These are phyloP conservation scores for Epichloe uncinata DNA, from an alignment of 2,329 filamentous ascomycete genomes.

Conservation along the genomic window DNA sequence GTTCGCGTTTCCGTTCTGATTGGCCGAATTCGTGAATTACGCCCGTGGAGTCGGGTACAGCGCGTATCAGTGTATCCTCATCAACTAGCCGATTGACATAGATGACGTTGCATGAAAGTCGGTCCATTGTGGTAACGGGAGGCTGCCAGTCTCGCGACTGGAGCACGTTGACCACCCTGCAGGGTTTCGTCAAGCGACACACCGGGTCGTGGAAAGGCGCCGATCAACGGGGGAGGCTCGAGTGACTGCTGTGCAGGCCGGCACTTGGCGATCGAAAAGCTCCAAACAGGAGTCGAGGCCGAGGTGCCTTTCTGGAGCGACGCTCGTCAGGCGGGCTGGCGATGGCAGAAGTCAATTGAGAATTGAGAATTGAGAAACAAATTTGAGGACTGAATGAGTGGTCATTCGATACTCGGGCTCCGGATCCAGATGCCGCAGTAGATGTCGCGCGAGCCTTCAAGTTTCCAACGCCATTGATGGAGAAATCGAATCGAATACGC, in stretches of 20 bases:
- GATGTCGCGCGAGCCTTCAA: not conserved
- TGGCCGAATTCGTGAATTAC: constrained; percentile 1
- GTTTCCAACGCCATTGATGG: not conserved
- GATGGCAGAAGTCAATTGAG: not conserved
- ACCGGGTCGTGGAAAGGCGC: not conserved
- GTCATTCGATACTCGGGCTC: not conserved
- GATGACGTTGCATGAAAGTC: constrained; percentile 43
- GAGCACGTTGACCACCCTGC: constrained; percentile 39
- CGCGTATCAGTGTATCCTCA: constrained; percentile 30
- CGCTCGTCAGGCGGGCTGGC: not conserved
- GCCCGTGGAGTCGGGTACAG: constrained; percentile 10
- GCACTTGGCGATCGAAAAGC: not conserved
- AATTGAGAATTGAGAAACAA: not conserved
- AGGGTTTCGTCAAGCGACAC: constrained; percentile 8
- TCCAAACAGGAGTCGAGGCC: not conserved
- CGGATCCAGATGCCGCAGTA: not conserved
- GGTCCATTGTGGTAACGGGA: constrained; percentile 43
- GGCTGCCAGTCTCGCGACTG: constrained; percentile 49
- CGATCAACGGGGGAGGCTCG: not conserved
- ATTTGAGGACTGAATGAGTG: not conserved
- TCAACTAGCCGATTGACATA: constrained; percentile 44
- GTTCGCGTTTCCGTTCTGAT: constrained; percentile 23
- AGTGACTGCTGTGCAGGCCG: not conserved
- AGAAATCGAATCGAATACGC: not conserved
- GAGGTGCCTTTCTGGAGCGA: not conserved